Base-by-base conservation (phyloP, 1,284 basidiomycete species). In the Phellinidium pouzarii region DNA sequence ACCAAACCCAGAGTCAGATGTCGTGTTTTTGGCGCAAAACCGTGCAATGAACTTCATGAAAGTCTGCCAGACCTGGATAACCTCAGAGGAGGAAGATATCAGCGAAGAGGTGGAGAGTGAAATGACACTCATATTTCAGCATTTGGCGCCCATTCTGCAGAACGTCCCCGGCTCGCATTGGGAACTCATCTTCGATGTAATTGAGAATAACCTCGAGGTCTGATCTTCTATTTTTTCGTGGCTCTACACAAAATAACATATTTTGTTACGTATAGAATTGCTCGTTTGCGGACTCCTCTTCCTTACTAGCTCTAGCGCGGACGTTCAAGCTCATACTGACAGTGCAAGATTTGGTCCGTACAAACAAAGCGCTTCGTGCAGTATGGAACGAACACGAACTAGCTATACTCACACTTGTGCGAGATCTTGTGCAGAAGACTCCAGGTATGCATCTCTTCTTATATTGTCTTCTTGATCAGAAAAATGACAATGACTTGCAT, bases 11-110 rank as follows among this genome's bases (percentile, higher is more conserved):
- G 87, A 94, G 25, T 86, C 89, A 0, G 84, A 90, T 7, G 73
- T 90, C 1, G 75, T 87, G n/a, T 92, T 95, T 70, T 72, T 99
- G 5, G 89, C 93, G 0, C 88, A 91, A 63, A 86, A 82, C 47
- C 75, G 96, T 11, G 87, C 91, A 0, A 80, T 99, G 41, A 95
- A 95, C 65, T 76, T 95, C n/a, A 74, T 96, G 59, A 91, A 93
- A 62, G 79, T 84, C 2, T 82, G 91, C 51, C 87, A 91, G 61
- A 75, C 76, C 19, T 99, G 95, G 95, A 74, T 94, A 43, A 67
- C 79, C 0, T 82, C 82, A 6, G 91, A 91, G 47, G 87, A 91
- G 47, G 87, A 85, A 14, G 82, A 87, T 11, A 65, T 80, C 2
- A 79, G 82, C 19, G 88, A 85, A 50, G 80, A 89, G 57, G 74